phyloP scores from a whole-genome alignment of 75 land plant species.

The Isoetes taiwanensis region DNA sequence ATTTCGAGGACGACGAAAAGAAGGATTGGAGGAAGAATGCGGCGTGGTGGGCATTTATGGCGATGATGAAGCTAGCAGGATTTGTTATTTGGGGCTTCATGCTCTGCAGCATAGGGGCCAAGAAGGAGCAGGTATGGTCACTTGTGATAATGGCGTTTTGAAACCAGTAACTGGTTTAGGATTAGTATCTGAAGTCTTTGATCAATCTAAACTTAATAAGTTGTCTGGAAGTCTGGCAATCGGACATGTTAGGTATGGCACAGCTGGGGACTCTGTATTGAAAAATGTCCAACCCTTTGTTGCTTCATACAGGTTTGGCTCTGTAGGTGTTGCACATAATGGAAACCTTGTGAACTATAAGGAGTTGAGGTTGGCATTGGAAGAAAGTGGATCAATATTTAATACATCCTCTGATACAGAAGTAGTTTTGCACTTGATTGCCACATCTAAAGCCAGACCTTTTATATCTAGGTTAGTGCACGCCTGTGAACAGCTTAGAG shows the following conservation, averaged over 20 bases:
- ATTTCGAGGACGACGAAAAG: too few species aligned
- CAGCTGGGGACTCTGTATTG: constrained; percentile 61
- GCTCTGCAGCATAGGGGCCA: constrained; percentile 25
- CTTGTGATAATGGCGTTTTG: background rate
- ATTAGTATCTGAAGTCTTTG: constrained; percentile 78
- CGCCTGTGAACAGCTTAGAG: constrained; percentile 72
- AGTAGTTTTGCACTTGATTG: constrained; percentile 89
- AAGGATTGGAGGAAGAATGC: too few species aligned
- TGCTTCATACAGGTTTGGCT: constrained; percentile 74
- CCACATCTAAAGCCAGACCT: constrained; percentile 59
- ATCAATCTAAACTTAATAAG: constrained; percentile 36
- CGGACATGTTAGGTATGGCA: constrained; percentile 87
- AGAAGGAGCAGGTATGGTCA: constrained; percentile 16
- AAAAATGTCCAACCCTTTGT: constrained; percentile 91
- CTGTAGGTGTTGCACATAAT: constrained; percentile 82
- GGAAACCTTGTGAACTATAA: constrained; percentile 74
- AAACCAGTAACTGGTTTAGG: constrained; percentile 39
- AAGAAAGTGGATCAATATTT: constrained; percentile 75
- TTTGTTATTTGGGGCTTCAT: constrained; percentile 24
- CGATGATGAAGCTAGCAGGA: constrained; percentile 19
- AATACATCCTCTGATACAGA: constrained; percentile 90
- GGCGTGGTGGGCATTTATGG: constrained; percentile 28
- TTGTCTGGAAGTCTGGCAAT: constrained; percentile 56
- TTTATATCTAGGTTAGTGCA: constrained; percentile 57
- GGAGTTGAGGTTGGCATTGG: constrained; percentile 39